Evolutionary conservation across 2,329 filamentous ascomycete genomes (phyloP), one percentile per base, ranked within the genome.

Genomic region (Aspergillus quadrilineatus): DNA sequence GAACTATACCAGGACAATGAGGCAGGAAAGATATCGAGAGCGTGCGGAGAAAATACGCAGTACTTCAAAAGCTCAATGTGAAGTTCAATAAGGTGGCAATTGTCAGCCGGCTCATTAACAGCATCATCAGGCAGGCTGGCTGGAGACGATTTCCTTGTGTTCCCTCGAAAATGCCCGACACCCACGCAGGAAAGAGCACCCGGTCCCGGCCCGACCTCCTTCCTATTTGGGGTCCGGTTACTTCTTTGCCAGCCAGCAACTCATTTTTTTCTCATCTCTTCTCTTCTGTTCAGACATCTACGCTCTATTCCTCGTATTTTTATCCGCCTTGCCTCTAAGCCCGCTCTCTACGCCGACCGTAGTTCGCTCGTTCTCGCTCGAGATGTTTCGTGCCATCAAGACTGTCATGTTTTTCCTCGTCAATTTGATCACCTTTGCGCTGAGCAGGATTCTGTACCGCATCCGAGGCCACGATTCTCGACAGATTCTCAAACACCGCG

Each of bases 391-490:
- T 37, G 9, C 34, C 34, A 9, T 42, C 39, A 42, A 6, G 6
- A 12, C 39, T 14, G 39, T 15, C n/a, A 42, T 22, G 6, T 42
- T 42, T 7, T 15, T 42, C 3, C 41, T 9, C 37, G 8, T 65
- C 5, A 15, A 63, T 30, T 69, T 64, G 47, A 26, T 68, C 1
- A 60, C 63, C 46, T 68, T 60, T 28, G 53, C 48, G 15, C 44
- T 68, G 2, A 64, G 65, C 26, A 57, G 58, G 17, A 17, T 65
- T 2, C 43, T 69, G 1, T 68, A 67, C 50, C 54, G 53, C n/a
- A 53, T 69, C 6, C 64, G 68, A 14, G 63, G 57, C 29, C 66
- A 70, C 57, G 67, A 70, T 36, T 61, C 60, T 4, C 55, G 57
- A 4, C 63, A 66, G 39, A 62, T 70, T 39, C 62, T 63, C 29